These are phyloP conservation scores for Aspergillus puulaauensis DNA, from an alignment of 2,329 filamentous ascomycete genomes.

Conservation along the genomic window DNA sequence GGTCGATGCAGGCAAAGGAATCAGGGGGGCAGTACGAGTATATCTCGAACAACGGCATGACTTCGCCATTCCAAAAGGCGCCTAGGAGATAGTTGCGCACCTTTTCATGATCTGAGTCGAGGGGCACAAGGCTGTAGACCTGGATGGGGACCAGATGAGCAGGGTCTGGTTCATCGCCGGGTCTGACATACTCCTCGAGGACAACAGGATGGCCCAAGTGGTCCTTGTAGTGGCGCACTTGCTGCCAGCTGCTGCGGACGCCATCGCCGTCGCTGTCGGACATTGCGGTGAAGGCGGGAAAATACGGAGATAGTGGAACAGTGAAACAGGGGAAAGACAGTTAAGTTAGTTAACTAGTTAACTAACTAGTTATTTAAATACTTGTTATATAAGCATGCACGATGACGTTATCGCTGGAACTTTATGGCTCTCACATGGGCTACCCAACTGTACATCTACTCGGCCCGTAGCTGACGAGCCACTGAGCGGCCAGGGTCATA, in stretches of 20 bases:
- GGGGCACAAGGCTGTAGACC: constrained; percentile 10
- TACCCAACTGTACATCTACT: no score
- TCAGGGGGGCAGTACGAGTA: constrained; percentile 19
- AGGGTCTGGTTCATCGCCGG: constrained; percentile 4
- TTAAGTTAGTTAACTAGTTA: no score
- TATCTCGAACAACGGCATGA: constrained; percentile 18
- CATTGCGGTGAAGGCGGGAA: neutral
- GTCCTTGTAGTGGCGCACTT: constrained; percentile 15
- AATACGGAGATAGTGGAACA: no score
- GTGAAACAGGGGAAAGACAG: no score
- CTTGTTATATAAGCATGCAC: no score
- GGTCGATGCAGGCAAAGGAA: constrained; percentile 18
- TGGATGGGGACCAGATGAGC: constrained; percentile 5
- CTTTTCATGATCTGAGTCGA: neutral
- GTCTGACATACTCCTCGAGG: constrained; percentile 15
- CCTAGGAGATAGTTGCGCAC: constrained; percentile 17
- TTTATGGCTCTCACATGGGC: neutral
- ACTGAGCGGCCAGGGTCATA: no score
- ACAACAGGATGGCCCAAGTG: constrained; percentile 18
- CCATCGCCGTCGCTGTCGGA: neutral
- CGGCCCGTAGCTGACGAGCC: no score
- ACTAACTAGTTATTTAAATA: no score
- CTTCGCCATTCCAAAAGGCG: constrained; percentile 9
- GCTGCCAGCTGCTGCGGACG: constrained; percentile 8
- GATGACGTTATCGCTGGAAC: neutral